Conservation (phyloP, 805 yeast species). For the Ogataea pini region DNA sequence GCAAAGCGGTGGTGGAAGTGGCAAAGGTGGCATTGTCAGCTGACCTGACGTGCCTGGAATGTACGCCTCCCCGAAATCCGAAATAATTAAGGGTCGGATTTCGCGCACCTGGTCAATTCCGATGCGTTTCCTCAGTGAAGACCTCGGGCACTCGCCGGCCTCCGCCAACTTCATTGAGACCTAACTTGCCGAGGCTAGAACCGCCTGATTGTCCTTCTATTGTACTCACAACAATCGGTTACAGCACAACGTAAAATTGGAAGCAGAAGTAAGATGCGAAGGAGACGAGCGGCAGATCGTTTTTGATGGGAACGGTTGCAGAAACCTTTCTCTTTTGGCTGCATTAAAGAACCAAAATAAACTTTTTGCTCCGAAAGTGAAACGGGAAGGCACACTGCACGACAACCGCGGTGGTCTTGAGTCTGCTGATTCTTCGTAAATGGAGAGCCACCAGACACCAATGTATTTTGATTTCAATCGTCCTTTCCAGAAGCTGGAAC, state of each 20-base stretch:
- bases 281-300: neutral
- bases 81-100: too few species aligned
- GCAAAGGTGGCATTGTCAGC: too few species aligned
- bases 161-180: too few species aligned
- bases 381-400: neutral
- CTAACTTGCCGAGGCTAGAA: conserved; percentile 3
- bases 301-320: conserved; percentile 5
- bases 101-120: too few species aligned
- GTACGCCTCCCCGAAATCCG: too few species aligned
- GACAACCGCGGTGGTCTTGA: neutral
- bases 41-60: too few species aligned
- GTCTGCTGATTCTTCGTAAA: neutral
- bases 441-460: too few species aligned
- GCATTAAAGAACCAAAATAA: neutral
- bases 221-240: neutral
- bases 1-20: too few species aligned
- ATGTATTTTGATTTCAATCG: too few species aligned
- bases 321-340: neutral
- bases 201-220: neutral
- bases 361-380: neutral
- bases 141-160: too few species aligned
- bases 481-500: too few species aligned
- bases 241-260: neutral
- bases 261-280: neutral
- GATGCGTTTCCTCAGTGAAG: too few species aligned